Percentiles rank a stretch among this genome's conserved stretches.
Conservation (phyloP, 1,139 yeast species). For the Yarrowia galli region DNA sequence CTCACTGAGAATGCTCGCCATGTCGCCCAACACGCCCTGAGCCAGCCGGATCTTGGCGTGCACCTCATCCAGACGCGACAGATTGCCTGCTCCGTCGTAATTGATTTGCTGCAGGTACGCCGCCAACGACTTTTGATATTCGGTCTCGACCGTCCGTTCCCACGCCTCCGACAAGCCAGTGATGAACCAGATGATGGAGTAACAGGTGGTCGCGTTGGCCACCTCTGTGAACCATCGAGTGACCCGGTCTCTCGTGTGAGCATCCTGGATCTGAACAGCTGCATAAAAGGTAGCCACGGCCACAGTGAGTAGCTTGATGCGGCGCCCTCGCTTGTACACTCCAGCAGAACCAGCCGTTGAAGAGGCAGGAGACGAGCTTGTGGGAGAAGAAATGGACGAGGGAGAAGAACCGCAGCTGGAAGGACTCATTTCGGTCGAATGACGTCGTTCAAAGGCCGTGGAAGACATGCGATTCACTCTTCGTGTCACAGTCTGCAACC, state of each 20-base stretch:
- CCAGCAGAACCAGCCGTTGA: slow-evolving; percentile 16
- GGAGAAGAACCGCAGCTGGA: slow-evolving; percentile 28
- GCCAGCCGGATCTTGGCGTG: slow-evolving; percentile 35
- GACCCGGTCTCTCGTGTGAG: neutral
- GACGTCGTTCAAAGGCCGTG: slow-evolving; percentile 2
- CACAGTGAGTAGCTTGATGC: slow-evolving; percentile 30
- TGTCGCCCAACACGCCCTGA: slow-evolving; percentile 30
- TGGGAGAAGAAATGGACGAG: slow-evolving; percentile 5
- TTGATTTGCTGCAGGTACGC: slow-evolving; percentile 21
- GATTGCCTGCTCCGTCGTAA: slow-evolving; percentile 28
- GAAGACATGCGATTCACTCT: neutral
- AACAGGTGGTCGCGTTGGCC: slow-evolving; percentile 35
- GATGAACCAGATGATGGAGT: slow-evolving; percentile 38
- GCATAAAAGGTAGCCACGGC: slow-evolving; percentile 33
- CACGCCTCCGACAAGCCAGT: slow-evolving; percentile 23
- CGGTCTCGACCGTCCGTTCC: slow-evolving; percentile 25
- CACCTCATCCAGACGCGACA: slow-evolving; percentile 11
- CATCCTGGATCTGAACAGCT: slow-evolving; percentile 26
- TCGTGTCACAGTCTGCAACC: slow-evolving; percentile 8
- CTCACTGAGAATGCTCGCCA: slow-evolving; percentile 27
- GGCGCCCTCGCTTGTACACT: slow-evolving; percentile 31
- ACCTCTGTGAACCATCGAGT: slow-evolving; percentile 32
- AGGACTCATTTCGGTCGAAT: slow-evolving; percentile 24
- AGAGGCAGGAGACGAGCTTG: slow-evolving; percentile 18
- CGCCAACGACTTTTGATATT: slow-evolving; percentile 31